Conservation (phyloP, 202 grass and related monocot species). For the Carex sylvatica region DNA sequence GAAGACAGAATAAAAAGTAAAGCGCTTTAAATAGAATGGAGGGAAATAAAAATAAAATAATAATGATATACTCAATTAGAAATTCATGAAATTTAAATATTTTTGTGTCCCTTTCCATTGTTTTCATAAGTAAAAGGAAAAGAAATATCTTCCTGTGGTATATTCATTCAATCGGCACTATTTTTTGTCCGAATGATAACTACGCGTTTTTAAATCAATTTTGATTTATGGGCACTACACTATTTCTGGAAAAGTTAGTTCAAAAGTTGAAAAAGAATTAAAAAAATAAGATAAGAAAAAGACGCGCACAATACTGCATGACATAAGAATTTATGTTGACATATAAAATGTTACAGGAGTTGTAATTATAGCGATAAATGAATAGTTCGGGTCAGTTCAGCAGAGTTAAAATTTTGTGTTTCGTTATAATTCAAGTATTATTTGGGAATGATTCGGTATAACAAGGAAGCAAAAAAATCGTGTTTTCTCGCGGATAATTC, state of each 20-base stretch:
- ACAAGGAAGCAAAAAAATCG: too few relatives aligned
- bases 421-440: too few relatives aligned
- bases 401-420: too few relatives aligned
- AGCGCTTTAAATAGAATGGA: not conserved
- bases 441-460: too few relatives aligned
- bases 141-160: not conserved
- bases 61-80: not conserved
- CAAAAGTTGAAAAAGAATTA: not conserved
- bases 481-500: too few relatives aligned
- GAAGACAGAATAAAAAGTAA: too few relatives aligned
- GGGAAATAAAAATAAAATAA: not conserved
- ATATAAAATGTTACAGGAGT: not conserved
- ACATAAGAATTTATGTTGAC: not conserved
- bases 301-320: not conserved
- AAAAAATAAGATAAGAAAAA: not conserved
- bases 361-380: too few relatives aligned
- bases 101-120: slow-evolving; percentile 7
- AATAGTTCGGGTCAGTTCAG: too few relatives aligned
- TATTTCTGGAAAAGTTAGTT: not conserved
- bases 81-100: not conserved
- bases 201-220: not conserved
- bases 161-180: not conserved
- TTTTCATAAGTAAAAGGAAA: slow-evolving; percentile 20
- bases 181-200: not conserved
- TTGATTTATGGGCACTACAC: not conserved